Base-by-base conservation (phyloP, 2,329 filamentous ascomycete species). In the Aspergillus uvarum region DNA sequence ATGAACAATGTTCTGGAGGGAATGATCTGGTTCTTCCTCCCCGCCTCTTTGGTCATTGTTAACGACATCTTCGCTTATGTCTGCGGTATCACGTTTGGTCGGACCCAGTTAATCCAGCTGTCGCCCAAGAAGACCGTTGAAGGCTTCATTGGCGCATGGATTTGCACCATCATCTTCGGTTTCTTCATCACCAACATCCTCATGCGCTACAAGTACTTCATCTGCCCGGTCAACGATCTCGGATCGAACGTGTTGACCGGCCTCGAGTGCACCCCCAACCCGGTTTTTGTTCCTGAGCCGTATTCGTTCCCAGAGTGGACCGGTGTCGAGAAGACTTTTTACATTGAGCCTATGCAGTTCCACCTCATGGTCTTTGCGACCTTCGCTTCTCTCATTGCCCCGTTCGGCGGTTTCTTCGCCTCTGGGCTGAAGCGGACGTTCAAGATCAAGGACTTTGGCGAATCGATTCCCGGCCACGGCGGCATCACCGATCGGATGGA, bases 1-100 rank as follows among this genome's bases (percentile, higher is more conserved):
- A 98, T 99, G 91, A 99, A 99, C 84, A 99, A 99, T 78, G 90
- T 99, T 66, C 96, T 99, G 70, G 95, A 99, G 80, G 95, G 95
- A 80, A 92, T 99, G 90, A 96, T 99, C 75, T 99, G 95, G 95
- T 98, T 99, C 83, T 97, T 98, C 84, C 80, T 99, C 49, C 95
- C 95, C 7, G 93, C 92, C 7, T 89, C 92, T 56, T 85, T 99
- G 69, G 95, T 99, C 75, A 96, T 99, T 74, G 97, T 91, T 65
- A 99, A 99, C 77, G 95, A 99, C 74, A 99, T 99, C 65, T 98
- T 96, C 71, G 95, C 95, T 70, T 99, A 99, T 76, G 87, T 99
- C 63, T 97, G 93, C 76, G 95, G 95, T 62, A 98, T 99, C 73
- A 94, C 93, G 22, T 96, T 99, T 76, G 95, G 95, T 54, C 88